Evolutionary conservation across 495 filamentous ascomycete species (phyloP).

Genomic region (Diplogelasinospora grovesii): DNA sequence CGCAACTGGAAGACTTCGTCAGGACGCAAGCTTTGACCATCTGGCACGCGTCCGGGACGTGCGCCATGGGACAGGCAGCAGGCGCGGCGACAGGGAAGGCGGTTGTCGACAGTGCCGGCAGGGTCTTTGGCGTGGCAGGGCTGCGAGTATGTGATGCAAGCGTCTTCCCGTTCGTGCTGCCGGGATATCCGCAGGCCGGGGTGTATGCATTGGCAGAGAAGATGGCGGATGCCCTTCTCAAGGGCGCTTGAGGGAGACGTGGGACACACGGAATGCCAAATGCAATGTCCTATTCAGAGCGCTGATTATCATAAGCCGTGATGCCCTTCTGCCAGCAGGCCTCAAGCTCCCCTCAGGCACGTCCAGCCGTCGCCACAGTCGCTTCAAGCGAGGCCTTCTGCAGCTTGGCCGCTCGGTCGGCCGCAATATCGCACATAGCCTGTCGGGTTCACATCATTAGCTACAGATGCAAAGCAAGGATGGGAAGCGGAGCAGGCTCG

Average conservation of each 20-base stretch:
- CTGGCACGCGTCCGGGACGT: constrained; percentile 47
- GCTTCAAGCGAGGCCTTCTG: constrained; percentile 19
- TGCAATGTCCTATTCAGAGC: too few relatives aligned
- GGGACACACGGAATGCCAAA: too few relatives aligned
- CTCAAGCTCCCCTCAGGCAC: background rate
- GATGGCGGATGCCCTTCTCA: constrained; percentile 50
- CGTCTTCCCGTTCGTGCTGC: constrained; percentile 49
- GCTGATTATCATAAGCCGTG: too few relatives aligned
- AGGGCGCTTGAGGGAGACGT: too few relatives aligned
- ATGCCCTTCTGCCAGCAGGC: background rate
- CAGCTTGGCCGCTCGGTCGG: constrained; percentile 38
- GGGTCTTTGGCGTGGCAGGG: constrained; percentile 43
- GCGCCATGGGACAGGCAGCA: too few relatives aligned
- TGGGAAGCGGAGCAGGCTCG: background rate
- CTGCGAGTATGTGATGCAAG: constrained; percentile 56
- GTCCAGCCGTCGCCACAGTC: background rate
- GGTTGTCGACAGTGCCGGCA: constrained; percentile 46
- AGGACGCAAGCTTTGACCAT: constrained; percentile 32
- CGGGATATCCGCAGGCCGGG: constrained; percentile 47
- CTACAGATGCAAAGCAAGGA: background rate
- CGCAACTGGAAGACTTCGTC: constrained; percentile 39
- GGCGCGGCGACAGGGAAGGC: constrained; percentile 45
- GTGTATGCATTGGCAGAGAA: constrained; percentile 53
- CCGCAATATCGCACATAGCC: constrained; percentile 48
- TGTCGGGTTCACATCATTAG: constrained; percentile 9